Evolutionary conservation across 805 yeast genomes (phyloP).

Genomic region (Barnettozyma siamensis): DNA sequence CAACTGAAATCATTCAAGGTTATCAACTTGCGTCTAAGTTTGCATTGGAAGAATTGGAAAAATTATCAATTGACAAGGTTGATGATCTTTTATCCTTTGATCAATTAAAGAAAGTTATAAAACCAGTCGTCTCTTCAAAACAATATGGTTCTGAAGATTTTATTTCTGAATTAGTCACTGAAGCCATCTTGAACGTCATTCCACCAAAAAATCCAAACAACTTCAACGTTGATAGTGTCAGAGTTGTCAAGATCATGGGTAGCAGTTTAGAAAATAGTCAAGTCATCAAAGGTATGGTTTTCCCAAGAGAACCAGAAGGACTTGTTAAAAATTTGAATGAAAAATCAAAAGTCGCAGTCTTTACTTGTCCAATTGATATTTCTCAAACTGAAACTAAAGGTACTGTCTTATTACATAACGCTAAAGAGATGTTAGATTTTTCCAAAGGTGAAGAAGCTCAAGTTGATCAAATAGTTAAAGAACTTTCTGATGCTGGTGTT

Average conservation of each 20-base stretch:
- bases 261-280: conserved; percentile 64
- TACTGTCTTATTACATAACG: conserved; percentile 91
- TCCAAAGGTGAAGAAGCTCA: conserved; percentile 95
- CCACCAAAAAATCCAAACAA: conserved; percentile 57
- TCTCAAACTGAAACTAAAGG: conserved; percentile 98
- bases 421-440: conserved; percentile 94
- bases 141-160: conserved; percentile 85
- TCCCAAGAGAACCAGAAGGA: conserved; percentile 97
- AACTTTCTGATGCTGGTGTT: conserved; percentile 78
- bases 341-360: conserved; percentile 84
- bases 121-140: conserved; percentile 88
- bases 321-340: conserved; percentile 56
- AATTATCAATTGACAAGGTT: conserved; percentile 54
- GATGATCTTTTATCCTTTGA: conserved; percentile 48
- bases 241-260: conserved; percentile 98
- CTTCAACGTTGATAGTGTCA: conserved; percentile 88
- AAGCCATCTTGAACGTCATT: conserved; percentile 73
- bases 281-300: conserved; percentile 96
- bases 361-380: conserved; percentile 89
- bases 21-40: conserved; percentile 80
- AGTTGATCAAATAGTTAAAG: conserved; percentile 78
- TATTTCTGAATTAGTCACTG: conserved; percentile 71
- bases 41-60: conserved; percentile 63
- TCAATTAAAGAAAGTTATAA: conserved; percentile 65
- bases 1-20: conserved; percentile 91